These are phyloP conservation scores for Gonium pectorale DNA, from an alignment of 139 green algal genomes.

Conservation along the genomic window DNA sequence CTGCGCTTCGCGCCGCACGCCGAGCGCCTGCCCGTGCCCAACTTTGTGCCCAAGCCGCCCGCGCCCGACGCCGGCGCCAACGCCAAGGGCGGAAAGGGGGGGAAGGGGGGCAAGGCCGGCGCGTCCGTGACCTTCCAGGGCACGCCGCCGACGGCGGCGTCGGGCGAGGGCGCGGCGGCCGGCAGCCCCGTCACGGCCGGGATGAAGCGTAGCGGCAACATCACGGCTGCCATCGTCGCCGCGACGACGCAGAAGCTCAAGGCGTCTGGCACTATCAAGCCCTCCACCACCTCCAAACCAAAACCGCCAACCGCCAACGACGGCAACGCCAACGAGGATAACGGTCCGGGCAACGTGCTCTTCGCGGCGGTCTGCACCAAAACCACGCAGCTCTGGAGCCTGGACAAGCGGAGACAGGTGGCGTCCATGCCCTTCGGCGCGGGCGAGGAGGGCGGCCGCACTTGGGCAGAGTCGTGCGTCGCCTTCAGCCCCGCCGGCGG, in stretches of 20 bases:
- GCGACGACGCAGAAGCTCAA: too few relatives aligned
- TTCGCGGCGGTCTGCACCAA: slow-evolving; percentile 1
- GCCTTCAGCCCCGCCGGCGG: slow-evolving; percentile 41
- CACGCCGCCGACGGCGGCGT: not conserved
- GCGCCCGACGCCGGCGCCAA: too few relatives aligned
- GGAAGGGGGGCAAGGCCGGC: too few relatives aligned
- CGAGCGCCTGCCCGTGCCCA: too few relatives aligned
- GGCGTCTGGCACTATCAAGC: too few relatives aligned
- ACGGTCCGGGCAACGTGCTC: not conserved
- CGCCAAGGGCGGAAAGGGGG: too few relatives aligned
- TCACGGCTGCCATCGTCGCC: too few relatives aligned
- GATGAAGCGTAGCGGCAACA: not conserved
- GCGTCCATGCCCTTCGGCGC: not conserved
- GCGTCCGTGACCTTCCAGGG: too few relatives aligned
- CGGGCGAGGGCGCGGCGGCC: not conserved
- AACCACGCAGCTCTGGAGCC: not conserved
- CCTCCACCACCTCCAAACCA: not conserved
- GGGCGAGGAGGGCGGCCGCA: not conserved
- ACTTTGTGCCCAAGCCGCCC: too few relatives aligned
- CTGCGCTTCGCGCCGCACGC: slow-evolving; percentile 12
- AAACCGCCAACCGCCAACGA: too few relatives aligned
- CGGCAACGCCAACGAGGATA: too few relatives aligned
- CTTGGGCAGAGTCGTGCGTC: slow-evolving; percentile 8
- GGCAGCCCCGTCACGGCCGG: not conserved
- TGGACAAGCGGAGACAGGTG: not conserved